Evolutionary conservation across 2,329 filamentous ascomycete species (phyloP).

Genomic region (Colletotrichum chrysophilum): DNA sequence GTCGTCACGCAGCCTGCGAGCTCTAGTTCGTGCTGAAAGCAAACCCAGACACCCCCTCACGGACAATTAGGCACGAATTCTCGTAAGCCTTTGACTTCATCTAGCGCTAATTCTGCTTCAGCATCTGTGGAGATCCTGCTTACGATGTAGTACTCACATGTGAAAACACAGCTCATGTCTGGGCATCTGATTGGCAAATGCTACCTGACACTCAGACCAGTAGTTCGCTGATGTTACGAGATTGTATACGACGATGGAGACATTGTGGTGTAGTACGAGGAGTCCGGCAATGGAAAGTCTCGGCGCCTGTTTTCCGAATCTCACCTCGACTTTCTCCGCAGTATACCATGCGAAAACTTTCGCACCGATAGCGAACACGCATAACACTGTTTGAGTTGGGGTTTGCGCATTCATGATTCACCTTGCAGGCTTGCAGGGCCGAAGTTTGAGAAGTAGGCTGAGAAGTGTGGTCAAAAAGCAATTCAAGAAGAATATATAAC

Average conservation of each 20-base stretch:
- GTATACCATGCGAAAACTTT: constrained; percentile 9
- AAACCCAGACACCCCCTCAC: constrained; percentile 10
- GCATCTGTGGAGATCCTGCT: background rate
- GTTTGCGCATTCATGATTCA: constrained; percentile 10
- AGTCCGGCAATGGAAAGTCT: background rate
- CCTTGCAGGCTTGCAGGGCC: background rate
- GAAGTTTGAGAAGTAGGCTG: background rate
- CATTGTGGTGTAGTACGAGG: background rate
- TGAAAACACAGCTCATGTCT: background rate
- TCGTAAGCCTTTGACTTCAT: constrained; percentile 11
- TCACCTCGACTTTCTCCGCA: background rate
- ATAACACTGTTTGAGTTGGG: constrained; percentile 5
- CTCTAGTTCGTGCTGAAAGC: background rate
- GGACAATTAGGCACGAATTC: background rate
- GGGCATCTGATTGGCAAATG: background rate
- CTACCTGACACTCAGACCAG: background rate
- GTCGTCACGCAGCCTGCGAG: background rate
- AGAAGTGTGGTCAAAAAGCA: background rate
- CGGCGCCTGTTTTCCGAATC: background rate
- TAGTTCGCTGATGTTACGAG: background rate
- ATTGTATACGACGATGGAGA: background rate
- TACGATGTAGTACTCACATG: background rate
- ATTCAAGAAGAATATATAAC: background rate
- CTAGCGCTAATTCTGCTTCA: constrained; percentile 8
- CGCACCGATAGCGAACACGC: constrained; percentile 1